Percentiles rank a stretch among this genome's conserved stretches.
Conservation (phyloP, 2,329 filamentous ascomycete genomes). For the Lojkania enalia region DNA sequence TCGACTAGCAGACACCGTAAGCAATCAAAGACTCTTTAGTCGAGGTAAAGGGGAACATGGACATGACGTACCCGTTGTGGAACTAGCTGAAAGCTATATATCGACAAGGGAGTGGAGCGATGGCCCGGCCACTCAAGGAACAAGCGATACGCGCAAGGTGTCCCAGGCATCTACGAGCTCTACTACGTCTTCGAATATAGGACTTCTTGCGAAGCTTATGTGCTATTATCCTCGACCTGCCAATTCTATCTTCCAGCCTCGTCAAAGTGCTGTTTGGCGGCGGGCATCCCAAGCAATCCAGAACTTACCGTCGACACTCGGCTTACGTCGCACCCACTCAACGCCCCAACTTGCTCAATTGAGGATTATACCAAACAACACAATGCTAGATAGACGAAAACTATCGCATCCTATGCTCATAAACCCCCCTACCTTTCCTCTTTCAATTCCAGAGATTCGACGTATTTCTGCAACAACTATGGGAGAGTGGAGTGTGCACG, state of each 20-base stretch:
- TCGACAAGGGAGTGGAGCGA: background rate
- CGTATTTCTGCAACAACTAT: conserved; percentile 6
- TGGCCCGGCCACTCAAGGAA: background rate
- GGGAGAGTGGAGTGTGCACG: background rate
- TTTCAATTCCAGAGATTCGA: conserved; percentile 8
- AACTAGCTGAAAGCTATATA: background rate
- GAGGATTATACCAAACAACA: background rate
- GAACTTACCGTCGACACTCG: conserved; percentile 13
- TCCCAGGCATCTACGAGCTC: background rate
- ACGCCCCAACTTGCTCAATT: background rate
- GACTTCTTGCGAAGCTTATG: background rate
- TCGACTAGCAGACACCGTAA: conserved; percentile 16
- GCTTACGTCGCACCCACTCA: conserved; percentile 5
- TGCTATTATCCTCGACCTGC: conserved; percentile 7
- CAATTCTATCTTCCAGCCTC: background rate
- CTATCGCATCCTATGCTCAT: conserved; percentile 20
- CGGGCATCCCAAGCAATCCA: conserved; percentile 6
- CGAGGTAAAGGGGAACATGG: background rate
- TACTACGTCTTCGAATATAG: background rate
- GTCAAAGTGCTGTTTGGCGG: conserved; percentile 4
- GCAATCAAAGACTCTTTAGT: conserved; percentile 6
- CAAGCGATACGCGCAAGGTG: background rate
- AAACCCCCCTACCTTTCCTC: conserved; percentile 11
- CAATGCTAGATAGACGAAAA: conserved; percentile 3
- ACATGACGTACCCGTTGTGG: conserved; percentile 1